Evolutionary conservation across 139 green algal species (phyloP).

Genomic region (Volvox africanus): DNA sequence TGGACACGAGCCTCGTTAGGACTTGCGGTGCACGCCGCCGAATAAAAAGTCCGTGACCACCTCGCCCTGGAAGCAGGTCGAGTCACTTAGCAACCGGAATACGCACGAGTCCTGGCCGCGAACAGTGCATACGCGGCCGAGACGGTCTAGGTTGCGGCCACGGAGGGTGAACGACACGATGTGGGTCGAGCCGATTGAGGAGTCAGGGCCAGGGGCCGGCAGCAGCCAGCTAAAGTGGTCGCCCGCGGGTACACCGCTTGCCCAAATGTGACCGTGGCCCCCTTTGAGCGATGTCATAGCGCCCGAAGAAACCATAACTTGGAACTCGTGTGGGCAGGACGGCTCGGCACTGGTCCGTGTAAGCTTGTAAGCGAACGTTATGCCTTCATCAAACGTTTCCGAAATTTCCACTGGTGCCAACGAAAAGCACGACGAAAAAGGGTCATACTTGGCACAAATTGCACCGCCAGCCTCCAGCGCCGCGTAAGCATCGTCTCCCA

Average conservation of each 20-base stretch:
- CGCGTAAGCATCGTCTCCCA: not conserved
- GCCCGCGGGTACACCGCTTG: not conserved
- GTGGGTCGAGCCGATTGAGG: not conserved
- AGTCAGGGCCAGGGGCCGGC: not conserved
- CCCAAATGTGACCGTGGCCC: slow-evolving; percentile 39
- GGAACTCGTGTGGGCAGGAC: slow-evolving; percentile 37
- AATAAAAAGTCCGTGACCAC: slow-evolving; percentile 29
- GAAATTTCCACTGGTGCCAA: slow-evolving; percentile 14
- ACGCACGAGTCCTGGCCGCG: slow-evolving; percentile 17
- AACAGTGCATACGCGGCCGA: slow-evolving; percentile 24
- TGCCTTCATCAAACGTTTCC: slow-evolving; percentile 43
- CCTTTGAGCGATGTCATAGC: slow-evolving; percentile 35
- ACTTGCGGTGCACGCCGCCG: not conserved
- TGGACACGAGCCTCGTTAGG: not conserved
- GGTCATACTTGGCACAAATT: slow-evolving; percentile 14
- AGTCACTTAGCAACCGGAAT: slow-evolving; percentile 21
- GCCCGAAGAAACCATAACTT: slow-evolving; percentile 11
- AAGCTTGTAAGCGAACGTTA: slow-evolving; percentile 35
- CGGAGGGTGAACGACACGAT: slow-evolving; percentile 41
- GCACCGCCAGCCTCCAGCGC: not conserved
- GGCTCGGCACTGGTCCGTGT: slow-evolving; percentile 17
- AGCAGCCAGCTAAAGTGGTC: slow-evolving; percentile 38
- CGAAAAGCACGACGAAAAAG: not conserved
- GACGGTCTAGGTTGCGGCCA: slow-evolving; percentile 28
- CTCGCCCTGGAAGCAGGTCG: slow-evolving; percentile 13